Conservation (phyloP, 2,329 filamentous ascomycete species). For the Zymoseptoria passerinii region DNA sequence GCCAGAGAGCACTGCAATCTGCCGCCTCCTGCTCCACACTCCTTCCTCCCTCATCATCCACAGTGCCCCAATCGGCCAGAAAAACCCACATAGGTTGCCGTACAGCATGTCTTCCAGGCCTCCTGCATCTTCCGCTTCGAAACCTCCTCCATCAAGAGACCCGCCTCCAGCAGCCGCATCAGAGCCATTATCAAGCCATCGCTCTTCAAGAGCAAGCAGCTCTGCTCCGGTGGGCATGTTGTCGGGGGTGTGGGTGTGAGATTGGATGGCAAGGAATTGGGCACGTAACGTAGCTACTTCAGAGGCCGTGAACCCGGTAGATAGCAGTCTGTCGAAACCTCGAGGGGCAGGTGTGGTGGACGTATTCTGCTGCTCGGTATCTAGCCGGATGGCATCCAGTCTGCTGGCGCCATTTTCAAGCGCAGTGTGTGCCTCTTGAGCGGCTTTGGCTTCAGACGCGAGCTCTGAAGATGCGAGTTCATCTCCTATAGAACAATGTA, state of each 20-base stretch:
- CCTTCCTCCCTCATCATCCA: slow-evolving; percentile 78
- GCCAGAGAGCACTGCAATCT: slow-evolving; percentile 79
- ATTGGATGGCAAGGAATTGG: slow-evolving; percentile 81
- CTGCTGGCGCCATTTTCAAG: slow-evolving; percentile 13
- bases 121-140: slow-evolving; percentile 49
- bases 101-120: slow-evolving; percentile 78
- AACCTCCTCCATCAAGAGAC: slow-evolving; percentile 35
- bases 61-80: slow-evolving; percentile 87
- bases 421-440: slow-evolving; percentile 32
- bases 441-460: slow-evolving; percentile 51
- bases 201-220: slow-evolving; percentile 72
- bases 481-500: slow-evolving; percentile 86
- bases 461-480: slow-evolving; percentile 62
- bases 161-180: slow-evolving; percentile 28
- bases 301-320: slow-evolving; percentile 69
- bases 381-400: too few species aligned
- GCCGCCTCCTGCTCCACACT: slow-evolving; percentile 74
- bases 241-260: slow-evolving; percentile 74
- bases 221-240: slow-evolving; percentile 74
- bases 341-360: slow-evolving; percentile 50
- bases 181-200: slow-evolving; percentile 67
- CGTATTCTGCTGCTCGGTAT: slow-evolving; percentile 1
- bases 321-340: slow-evolving; percentile 80
- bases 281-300: slow-evolving; percentile 79
- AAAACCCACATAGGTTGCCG: slow-evolving; percentile 85